phyloP scores from a whole-genome alignment of 306 rosid species.

The Canavalia gladiata region DNA sequence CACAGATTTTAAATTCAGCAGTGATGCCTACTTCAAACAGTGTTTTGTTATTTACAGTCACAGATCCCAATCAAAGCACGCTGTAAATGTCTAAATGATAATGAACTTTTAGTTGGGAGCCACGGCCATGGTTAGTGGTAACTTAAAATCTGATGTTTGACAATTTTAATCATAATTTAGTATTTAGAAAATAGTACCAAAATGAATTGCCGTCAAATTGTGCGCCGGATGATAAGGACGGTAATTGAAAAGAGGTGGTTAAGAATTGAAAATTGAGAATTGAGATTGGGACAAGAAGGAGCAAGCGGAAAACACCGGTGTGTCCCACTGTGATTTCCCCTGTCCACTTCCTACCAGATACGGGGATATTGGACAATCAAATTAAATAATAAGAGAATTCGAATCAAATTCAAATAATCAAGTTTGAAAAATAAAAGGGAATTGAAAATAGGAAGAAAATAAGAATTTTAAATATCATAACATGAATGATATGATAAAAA shows the following conservation, averaged over 20 bases:
- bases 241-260: slow-evolving; percentile 52
- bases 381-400: not conserved
- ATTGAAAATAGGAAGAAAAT: no score
- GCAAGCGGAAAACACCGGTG: no score
- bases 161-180: not conserved
- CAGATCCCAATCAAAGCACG: not conserved
- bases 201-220: not conserved
- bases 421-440: no score
- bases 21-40: no score
- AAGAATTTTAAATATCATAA: no score
- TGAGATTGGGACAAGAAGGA: no score
- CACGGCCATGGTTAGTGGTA: not conserved
- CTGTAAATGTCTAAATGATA: not conserved
- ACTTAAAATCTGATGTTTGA: not conserved
- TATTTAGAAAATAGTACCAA: not conserved
- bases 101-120: not conserved
- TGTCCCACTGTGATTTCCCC: slow-evolving; percentile 45
- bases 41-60: no score
- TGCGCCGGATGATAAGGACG: slow-evolving; percentile 35
- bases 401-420: no score
- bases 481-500: no score
- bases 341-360: slow-evolving; percentile 7
- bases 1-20: no score
- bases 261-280: slow-evolving; percentile 25
- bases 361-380: not conserved